phyloP scores from a whole-genome alignment of 129 eudicot species.

The Deinandra increscens region DNA sequence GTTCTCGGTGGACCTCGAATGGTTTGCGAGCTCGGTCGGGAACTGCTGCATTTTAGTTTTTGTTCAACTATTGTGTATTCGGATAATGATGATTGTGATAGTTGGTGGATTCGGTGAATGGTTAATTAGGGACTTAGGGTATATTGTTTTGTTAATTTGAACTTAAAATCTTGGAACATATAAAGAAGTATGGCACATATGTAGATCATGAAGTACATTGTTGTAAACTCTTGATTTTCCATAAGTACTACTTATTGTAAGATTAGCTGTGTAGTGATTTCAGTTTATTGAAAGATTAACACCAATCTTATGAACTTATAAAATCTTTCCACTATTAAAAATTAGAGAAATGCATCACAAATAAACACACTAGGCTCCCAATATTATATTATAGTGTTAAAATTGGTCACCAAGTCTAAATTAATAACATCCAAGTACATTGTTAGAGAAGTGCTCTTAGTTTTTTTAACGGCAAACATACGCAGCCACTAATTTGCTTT shows the following conservation, averaged over 20 bases:
- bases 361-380: too few relatives aligned
- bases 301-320: neutral
- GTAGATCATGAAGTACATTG: neutral
- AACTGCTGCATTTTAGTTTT: slow-evolving; percentile 24
- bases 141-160: neutral
- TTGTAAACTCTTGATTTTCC: neutral
- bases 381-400: too few relatives aligned
- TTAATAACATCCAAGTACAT: too few relatives aligned
- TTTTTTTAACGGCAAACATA: too few relatives aligned
- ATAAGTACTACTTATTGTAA: neutral
- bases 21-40: slow-evolving; percentile 32
- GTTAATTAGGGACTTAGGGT: neutral
- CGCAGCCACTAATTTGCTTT: too few relatives aligned
- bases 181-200: slow-evolving; percentile 13
- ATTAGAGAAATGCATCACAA: too few relatives aligned
- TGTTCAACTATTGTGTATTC: neutral
- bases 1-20: slow-evolving; percentile 28
- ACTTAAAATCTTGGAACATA: neutral
- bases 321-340: too few relatives aligned
- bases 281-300: neutral
- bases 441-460: too few relatives aligned
- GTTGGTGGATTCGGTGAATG: slow-evolving; percentile 35
- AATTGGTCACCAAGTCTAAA: too few relatives aligned
- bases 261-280: neutral
- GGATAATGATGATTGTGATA: slow-evolving; percentile 25